These are phyloP conservation scores for Przewalskia tangutica DNA, from an alignment of 257 asterid species.

Conservation along the genomic window DNA sequence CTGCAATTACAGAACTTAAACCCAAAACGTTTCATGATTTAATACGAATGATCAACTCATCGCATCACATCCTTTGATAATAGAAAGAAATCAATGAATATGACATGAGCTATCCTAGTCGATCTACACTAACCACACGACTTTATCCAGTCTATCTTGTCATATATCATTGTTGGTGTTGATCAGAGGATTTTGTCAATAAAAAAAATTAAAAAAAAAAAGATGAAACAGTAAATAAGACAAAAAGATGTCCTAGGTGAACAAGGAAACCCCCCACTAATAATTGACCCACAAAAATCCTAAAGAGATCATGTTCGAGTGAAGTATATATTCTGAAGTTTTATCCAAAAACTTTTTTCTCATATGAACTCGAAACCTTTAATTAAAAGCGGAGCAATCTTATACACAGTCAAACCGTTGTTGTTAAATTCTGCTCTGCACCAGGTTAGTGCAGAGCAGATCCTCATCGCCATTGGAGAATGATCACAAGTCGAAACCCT, in stretches of 20 bases:
- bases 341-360: too few species aligned
- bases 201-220: background rate
- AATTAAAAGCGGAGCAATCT: background rate
- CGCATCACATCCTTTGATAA: background rate
- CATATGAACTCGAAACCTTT: rapidly evolving
- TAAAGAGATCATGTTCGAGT: too few species aligned
- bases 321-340: background rate
- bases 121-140: background rate
- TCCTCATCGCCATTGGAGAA: too few species aligned
- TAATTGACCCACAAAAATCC: background rate
- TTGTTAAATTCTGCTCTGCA: too few species aligned
- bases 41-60: background rate
- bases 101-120: background rate
- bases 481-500: too few species aligned
- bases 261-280: background rate
- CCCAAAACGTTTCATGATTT: too few species aligned
- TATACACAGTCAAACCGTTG: background rate
- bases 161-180: background rate
- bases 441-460: too few species aligned
- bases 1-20: too few species aligned
- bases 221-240: background rate
- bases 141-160: background rate
- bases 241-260: background rate
- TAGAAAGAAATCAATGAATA: background rate
- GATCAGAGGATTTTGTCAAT: background rate